Conservation (phyloP, 768 basidiomycete species). For the Chiua virens region DNA sequence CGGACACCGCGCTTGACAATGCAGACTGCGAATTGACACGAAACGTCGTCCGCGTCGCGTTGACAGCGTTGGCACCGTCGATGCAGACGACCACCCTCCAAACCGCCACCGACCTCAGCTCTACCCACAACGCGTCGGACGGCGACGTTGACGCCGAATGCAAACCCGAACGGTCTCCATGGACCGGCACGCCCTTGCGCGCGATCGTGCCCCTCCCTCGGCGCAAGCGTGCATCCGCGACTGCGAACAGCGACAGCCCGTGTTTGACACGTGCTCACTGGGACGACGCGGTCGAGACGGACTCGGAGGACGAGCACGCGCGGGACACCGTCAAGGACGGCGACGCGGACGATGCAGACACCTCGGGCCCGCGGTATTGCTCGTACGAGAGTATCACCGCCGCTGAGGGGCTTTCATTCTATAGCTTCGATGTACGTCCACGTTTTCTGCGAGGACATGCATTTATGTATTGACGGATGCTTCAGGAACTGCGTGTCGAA, state of each 20-base stretch:
- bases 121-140: too few species aligned
- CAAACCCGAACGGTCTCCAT: not conserved
- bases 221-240: not conserved
- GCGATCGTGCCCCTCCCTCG: constrained; percentile 22
- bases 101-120: not conserved
- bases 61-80: too few species aligned
- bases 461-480: too few species aligned
- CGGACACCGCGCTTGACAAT: not conserved
- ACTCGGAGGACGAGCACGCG: not conserved
- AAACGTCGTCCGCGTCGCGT: too few species aligned
- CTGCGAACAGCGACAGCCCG: not conserved
- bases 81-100: not conserved
- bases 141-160: not conserved
- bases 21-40: not conserved
- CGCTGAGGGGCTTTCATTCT: constrained; percentile 15
- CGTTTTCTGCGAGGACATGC: not conserved
- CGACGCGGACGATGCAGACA: not conserved
- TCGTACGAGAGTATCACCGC: constrained; percentile 31
- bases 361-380: not conserved
- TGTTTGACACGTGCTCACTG: not conserved
- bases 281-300: not conserved
- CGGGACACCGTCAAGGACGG: not conserved
- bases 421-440: constrained; percentile 32
- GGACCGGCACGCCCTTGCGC: constrained; percentile 25
- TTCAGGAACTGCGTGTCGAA: constrained; percentile 26